Evolutionary conservation across 805 yeast genomes (phyloP), one percentile per base, ranked within the genome.

Genomic region (Ogataea trehalophila): DNA sequence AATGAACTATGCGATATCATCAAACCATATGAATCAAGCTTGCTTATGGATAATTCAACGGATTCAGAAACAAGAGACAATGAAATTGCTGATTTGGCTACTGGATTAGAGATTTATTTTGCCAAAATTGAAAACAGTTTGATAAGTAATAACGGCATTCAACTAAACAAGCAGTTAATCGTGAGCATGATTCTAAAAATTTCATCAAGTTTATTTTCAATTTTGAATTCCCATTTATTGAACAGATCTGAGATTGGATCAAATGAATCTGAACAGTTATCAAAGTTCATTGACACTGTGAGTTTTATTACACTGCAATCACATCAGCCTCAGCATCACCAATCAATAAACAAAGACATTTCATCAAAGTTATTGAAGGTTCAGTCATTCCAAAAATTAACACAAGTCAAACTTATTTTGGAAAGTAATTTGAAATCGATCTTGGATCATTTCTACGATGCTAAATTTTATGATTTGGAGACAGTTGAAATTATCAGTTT

Each of bases 381-480:
- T 20, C 60, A 60, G 23, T 49, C 57, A 23, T 64, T 47, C 33
- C 62, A 60, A 34, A 67, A 66, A 42, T 52, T 68, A 18, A 50
- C 53, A 6, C 69, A 66, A 50, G 47, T 66, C 1, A 52, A 51
- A 33, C 26, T 58, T 15, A 45, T 69, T 6, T 44, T 69, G 39
- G 50, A 53, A 4, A 53, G 55, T 9, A 77, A 72, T 51, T 65
- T 79, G 54, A 70, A 65, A 37, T 73, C 69, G 38, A 79, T 78
- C 39, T 67, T 77, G 64, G 75, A 69, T 16, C 55, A 66, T 42
- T 79, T 79, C 53, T 76, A 75, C 59, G 74, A 75, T 52, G 83
- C 81, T 5, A 76, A 71, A 35, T 69, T 75, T 41, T 77, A 66
- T 51, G 80, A 76, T 47, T 63, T 76, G 38, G 67, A 68, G 22